A percentile compares a stretch with the other conserved stretches of the same genome.
These are phyloP conservation scores for Neonectria ditissima DNA, from an alignment of 2,329 filamentous ascomycete species.

Conservation along the genomic window DNA sequence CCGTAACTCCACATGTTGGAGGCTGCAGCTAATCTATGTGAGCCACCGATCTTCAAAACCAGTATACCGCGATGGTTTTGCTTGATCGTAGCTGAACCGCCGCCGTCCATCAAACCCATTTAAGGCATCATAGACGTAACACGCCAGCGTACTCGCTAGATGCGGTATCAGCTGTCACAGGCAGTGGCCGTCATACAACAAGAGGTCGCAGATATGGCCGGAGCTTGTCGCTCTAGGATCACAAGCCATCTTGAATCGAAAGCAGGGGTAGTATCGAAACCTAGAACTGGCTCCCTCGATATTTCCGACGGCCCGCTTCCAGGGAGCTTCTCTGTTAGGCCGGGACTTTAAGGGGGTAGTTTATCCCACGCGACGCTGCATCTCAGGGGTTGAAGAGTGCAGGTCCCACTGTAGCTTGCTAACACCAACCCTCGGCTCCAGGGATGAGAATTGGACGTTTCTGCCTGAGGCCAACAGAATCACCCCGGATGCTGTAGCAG, in stretches of 20 bases:
- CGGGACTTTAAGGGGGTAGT: neutral
- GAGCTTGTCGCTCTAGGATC: neutral
- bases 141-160: neutral
- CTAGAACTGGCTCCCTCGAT: neutral
- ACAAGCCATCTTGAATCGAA: neutral
- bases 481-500: constrained; percentile 15
- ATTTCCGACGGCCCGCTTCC: neutral
- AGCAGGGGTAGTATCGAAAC: neutral
- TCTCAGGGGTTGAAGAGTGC: neutral
- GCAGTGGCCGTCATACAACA: neutral
- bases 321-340: neutral
- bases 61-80: neutral
- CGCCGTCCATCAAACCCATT: constrained; percentile 5
- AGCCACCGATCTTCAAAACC: constrained; percentile 7
- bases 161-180: neutral
- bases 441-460: constrained; percentile 3
- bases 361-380: neutral
- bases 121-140: neutral
- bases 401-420: neutral
- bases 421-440: neutral
- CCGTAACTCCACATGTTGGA: constrained; percentile 8
- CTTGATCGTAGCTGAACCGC: neutral
- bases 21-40: constrained; percentile 16
- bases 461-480: constrained; percentile 34
- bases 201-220: neutral